Conservation (phyloP, 495 filamentous ascomycete genomes). For the Alectoria sarmentosa region DNA sequence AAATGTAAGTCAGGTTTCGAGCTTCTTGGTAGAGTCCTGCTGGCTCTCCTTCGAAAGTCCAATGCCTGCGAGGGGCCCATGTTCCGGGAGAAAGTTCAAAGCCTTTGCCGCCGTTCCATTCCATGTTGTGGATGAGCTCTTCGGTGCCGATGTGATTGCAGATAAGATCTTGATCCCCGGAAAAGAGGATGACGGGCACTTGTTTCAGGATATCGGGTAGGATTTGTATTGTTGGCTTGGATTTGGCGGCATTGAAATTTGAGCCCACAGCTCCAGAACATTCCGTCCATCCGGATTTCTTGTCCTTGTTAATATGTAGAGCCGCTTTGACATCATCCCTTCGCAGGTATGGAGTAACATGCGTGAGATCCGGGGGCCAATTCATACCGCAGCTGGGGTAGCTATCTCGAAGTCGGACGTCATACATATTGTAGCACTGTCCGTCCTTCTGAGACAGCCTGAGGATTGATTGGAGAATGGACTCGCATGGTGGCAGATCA, state of each 20-base stretch:
- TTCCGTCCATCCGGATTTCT: slow-evolving; percentile 84
- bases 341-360: slow-evolving; percentile 77
- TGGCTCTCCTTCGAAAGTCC: slow-evolving; percentile 87
- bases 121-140: slow-evolving; percentile 79
- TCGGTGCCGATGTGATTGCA: slow-evolving; percentile 98
- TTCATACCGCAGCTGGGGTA: slow-evolving; percentile 83
- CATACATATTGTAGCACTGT: slow-evolving; percentile 89
- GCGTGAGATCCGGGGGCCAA: slow-evolving; percentile 80
- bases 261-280: slow-evolving; percentile 70
- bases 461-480: slow-evolving; percentile 63
- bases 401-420: slow-evolving; percentile 70
- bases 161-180: slow-evolving; percentile 87
- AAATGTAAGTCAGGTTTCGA: slow-evolving; percentile 88
- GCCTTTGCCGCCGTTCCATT: slow-evolving; percentile 83
- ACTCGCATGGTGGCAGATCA: slow-evolving; percentile 63
- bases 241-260: slow-evolving; percentile 60
- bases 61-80: slow-evolving; percentile 84
- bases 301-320: slow-evolving; percentile 74
- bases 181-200: slow-evolving; percentile 78
- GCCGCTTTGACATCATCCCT: slow-evolving; percentile 71
- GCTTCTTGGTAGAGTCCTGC: slow-evolving; percentile 93
- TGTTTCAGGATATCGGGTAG: slow-evolving; percentile 68
- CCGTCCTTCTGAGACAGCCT: slow-evolving; percentile 47
- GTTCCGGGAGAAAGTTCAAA: slow-evolving; percentile 86
- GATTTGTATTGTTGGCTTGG: slow-evolving; percentile 62